Base-by-base conservation (phyloP, 441 rosid species). In the Adansonia madagascariensis region DNA sequence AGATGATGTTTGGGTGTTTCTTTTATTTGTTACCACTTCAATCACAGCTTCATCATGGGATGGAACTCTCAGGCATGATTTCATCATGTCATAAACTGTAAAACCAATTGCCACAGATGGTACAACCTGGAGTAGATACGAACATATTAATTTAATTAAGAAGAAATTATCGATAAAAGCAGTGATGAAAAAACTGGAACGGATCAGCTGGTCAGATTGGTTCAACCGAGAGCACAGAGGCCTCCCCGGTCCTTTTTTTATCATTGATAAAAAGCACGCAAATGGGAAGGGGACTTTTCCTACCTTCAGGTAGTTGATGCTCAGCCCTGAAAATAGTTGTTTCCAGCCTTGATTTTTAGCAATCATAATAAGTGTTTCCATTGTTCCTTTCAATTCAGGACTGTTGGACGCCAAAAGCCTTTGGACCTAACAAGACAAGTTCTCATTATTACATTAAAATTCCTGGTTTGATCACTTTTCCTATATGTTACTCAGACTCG, bases 31-130 rank as follows among this genome's bases (percentile, higher is more conserved):
- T 17, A 84, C 86, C n/a, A 85, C 88, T 80, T 85, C 91, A 75
- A 88, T 83, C 67, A 74, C 86, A 1, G 80, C 83, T 76, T 89
- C 94, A 49, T 95, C 96, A 71, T 91, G 88, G n/a, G 98, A 83
- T 43, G 99, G 99, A 74, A 95, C 98, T 86, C 89, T 85, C 75
- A 94, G 85, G 79, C 79, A 80, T 56, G 89, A 82, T 86, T 94
- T 94, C 95, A 94, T 87, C n/a, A 90, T 61, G 80, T 95, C 99
- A 74, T 95, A 95, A 6, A 93, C 91, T 18, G 99, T 95, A 80
- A 95, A 95, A 49, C 99, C 99, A 4, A 91, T 95, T 44, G 98
- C 98, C 61, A 93, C 97, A 0, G 99, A 95, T 2, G 98, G 97
- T 62, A 93, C 97, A 79, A 94, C 97, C 97, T 92, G 84, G 75